A percentile compares a stretch with the other conserved stretches of the same genome.
Conservation (phyloP, 257 asterid species). For the Leptodermis oblonga region DNA sequence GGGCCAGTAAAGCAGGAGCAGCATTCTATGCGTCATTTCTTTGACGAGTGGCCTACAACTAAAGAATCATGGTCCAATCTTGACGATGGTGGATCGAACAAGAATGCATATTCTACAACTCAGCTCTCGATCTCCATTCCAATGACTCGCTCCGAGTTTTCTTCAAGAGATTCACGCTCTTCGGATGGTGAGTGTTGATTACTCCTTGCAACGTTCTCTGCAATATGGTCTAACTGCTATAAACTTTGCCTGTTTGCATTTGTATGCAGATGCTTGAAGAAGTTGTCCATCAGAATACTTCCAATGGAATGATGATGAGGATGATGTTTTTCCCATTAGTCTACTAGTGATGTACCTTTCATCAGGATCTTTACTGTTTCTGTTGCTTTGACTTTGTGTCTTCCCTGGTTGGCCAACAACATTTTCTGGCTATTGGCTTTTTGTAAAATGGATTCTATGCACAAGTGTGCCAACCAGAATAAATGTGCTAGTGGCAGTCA, state of each 20-base stretch:
- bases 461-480: conserved; percentile 7
- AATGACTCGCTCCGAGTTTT: conserved; percentile 51
- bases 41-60: conserved; percentile 79
- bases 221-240: neutral
- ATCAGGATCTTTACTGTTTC: neutral
- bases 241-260: neutral
- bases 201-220: neutral
- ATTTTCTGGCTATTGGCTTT: conserved; percentile 6
- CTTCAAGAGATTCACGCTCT: conserved; percentile 51
- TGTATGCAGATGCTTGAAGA: conserved; percentile 52
- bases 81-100: conserved; percentile 53
- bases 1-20: conserved; percentile 61
- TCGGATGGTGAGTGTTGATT: conserved; percentile 50
- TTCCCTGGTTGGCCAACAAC: neutral
- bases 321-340: conserved; percentile 10
- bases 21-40: conserved; percentile 73
- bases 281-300: conserved; percentile 18
- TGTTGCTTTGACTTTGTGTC: conserved; percentile 10
- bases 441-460: conserved; percentile 8
- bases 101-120: conserved; percentile 59
- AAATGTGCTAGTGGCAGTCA: conserved; percentile 4
- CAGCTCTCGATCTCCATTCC: conserved; percentile 86
- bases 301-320: conserved; percentile 12
- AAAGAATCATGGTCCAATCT: conserved; percentile 82
- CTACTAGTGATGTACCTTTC: conserved; percentile 12